These are phyloP conservation scores for Arachis monticola DNA, from an alignment of 331 rosid species.

Conservation along the genomic window DNA sequence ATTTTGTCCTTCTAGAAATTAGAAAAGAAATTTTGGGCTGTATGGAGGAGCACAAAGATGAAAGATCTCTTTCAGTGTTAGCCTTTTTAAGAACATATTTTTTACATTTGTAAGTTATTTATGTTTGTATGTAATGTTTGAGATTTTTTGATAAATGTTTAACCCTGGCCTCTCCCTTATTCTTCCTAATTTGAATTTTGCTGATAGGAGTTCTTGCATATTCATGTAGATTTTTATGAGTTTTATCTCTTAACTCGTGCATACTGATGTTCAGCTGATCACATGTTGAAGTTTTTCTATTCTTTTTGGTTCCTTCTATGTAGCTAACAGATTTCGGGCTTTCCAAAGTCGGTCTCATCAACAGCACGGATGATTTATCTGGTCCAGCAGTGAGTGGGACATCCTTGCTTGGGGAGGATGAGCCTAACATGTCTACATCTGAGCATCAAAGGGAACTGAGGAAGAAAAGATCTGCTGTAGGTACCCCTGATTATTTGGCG, in stretches of 20 bases:
- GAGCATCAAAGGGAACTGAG: conserved; percentile 88
- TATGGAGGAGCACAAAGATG: background rate
- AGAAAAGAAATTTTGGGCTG: background rate
- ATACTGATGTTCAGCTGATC: conserved; percentile 13
- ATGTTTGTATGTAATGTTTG: background rate
- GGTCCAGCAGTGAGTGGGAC: conserved; percentile 92
- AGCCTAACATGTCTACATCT: conserved; percentile 57
- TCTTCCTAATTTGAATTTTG: background rate
- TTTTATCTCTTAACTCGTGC: conserved; percentile 8
- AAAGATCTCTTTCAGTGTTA: background rate
- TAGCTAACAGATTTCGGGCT: conserved; percentile 99
- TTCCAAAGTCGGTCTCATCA: conserved; percentile 98
- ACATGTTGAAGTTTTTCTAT: conserved; percentile 21
- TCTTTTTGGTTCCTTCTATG: conserved; percentile 32
- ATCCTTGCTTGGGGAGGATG: conserved; percentile 79
- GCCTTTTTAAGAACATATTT: background rate
- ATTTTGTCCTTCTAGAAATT: background rate
- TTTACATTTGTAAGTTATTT: background rate
- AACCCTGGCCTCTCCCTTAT: background rate
- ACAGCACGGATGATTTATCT: conserved; percentile 97
- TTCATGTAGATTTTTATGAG: conserved; percentile 1
- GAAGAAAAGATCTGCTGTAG: conserved; percentile 97
- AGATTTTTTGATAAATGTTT: too few relatives aligned
- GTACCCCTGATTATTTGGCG: conserved; percentile 99
- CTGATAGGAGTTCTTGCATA: background rate